Percentiles rank a stretch among this genome's conserved stretches.
phyloP scores from a whole-genome alignment of 106 monocot genomes.

The Iris macrosiphon region DNA sequence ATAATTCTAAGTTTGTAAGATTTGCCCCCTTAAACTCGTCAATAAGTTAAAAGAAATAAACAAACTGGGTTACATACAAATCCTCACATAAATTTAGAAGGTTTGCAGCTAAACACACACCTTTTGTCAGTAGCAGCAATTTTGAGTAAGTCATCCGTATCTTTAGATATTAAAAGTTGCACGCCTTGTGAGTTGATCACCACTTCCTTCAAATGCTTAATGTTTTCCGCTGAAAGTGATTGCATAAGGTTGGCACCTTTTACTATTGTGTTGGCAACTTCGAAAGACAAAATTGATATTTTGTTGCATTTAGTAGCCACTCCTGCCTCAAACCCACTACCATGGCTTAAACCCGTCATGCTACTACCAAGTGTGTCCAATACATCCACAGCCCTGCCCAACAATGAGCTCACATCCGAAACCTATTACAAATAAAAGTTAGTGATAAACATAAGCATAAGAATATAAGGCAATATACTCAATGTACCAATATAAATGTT shows the following conservation, averaged over 20 bases:
- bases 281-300: conserved; percentile 48
- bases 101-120: conserved; percentile 3
- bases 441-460: no score
- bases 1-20: no score
- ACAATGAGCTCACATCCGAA: conserved; percentile 38
- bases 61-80: no score
- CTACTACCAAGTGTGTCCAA: conserved; percentile 47
- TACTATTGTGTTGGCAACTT: conserved; percentile 59
- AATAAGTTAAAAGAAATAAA: background rate
- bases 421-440: conserved; percentile 16
- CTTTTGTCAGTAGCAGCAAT: conserved; percentile 57
- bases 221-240: conserved; percentile 39
- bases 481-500: no score
- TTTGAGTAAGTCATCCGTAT: conserved; percentile 39
- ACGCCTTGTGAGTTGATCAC: conserved; percentile 52
- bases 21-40: no score
- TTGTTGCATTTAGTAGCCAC: conserved; percentile 31
- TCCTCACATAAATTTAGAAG: background rate
- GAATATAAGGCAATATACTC: no score
- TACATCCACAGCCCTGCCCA: conserved; percentile 43
- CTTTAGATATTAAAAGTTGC: conserved; percentile 42
- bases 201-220: conserved; percentile 33
- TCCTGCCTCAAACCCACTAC: conserved; percentile 27
- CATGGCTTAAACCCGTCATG: conserved; percentile 27
- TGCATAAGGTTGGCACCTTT: conserved; percentile 58